These are phyloP conservation scores for Dryadomyces sulphureus DNA, from an alignment of 2,329 filamentous ascomycete genomes.

Conservation along the genomic window DNA sequence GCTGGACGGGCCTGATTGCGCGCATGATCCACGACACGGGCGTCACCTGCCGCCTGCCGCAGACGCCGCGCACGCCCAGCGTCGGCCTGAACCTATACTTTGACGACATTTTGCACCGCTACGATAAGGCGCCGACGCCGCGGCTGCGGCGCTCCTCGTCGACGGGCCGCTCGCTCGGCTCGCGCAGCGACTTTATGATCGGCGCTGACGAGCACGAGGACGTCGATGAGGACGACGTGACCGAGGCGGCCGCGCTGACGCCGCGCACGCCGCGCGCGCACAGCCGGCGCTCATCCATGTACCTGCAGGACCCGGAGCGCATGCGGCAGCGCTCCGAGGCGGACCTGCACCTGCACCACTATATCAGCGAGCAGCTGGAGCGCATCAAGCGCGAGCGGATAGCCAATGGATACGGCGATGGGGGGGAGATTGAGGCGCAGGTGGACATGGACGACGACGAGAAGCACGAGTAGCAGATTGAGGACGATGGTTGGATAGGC, in stretches of 20 bases:
- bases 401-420: constrained; percentile 22
- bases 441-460: constrained; percentile 8
- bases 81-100: constrained; percentile 86
- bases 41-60: constrained; percentile 76
- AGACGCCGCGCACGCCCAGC: constrained; percentile 79
- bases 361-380: constrained; percentile 69
- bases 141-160: constrained; percentile 65
- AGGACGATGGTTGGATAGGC: neutral
- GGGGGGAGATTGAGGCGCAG: constrained; percentile 33
- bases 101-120: constrained; percentile 66
- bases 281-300: constrained; percentile 20
- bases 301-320: constrained; percentile 39
- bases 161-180: constrained; percentile 69
- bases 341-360: constrained; percentile 61
- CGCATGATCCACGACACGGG: constrained; percentile 97
- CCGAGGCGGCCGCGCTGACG: constrained; percentile 22
- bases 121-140: constrained; percentile 24
- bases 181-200: constrained; percentile 56
- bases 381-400: constrained; percentile 47
- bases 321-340: constrained; percentile 36
- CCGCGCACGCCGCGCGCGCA: constrained; percentile 13
- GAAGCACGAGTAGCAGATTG: neutral
- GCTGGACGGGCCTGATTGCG: constrained; percentile 90
- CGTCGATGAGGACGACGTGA: constrained; percentile 30
- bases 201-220: constrained; percentile 24